A percentile compares a stretch with the other conserved stretches of the same genome.
phyloP scores from a whole-genome alignment of 2,329 filamentous ascomycete species.

The Stachybotrys chlorohalonatus region DNA sequence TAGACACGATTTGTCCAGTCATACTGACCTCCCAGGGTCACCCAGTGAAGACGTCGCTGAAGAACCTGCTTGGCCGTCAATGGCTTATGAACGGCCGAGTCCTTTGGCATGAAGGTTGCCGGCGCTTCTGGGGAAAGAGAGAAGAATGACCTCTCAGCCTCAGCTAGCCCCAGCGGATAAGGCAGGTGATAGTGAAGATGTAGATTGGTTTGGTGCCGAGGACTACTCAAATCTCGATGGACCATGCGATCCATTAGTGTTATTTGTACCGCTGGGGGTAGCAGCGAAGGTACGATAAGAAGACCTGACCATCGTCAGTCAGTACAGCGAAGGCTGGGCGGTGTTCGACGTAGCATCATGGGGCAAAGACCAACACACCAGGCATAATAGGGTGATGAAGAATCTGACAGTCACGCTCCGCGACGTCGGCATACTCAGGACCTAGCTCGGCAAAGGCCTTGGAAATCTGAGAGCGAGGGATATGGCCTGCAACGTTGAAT shows the following conservation, averaged over 20 bases:
- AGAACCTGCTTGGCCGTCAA: slow-evolving; percentile 63
- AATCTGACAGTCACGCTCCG: slow-evolving; percentile 34
- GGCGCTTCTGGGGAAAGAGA: slow-evolving; percentile 36
- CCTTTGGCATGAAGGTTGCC: slow-evolving; percentile 56
- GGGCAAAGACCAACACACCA: slow-evolving; percentile 37
- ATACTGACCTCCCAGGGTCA: slow-evolving; percentile 91
- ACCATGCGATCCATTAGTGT: slow-evolving; percentile 64
- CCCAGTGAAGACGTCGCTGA: slow-evolving; percentile 78
- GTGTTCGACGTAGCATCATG: background rate
- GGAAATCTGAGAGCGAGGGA: slow-evolving; percentile 32
- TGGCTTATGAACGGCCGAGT: slow-evolving; percentile 65
- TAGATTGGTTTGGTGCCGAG: slow-evolving; percentile 78
- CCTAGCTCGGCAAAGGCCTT: slow-evolving; percentile 33
- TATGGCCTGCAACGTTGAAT: slow-evolving; percentile 35
- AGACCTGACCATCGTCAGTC: slow-evolving; percentile 50
- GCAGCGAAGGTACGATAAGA: slow-evolving; percentile 63
- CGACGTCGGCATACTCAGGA: slow-evolving; percentile 19
- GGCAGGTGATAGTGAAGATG: slow-evolving; percentile 69
- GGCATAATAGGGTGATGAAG: slow-evolving; percentile 59
- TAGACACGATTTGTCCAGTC: slow-evolving; percentile 89
- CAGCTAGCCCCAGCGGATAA: slow-evolving; percentile 33
- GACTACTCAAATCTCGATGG: slow-evolving; percentile 66
- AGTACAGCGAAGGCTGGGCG: no score
- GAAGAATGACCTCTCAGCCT: slow-evolving; percentile 42
- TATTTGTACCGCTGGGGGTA: slow-evolving; percentile 61